Percentiles rank a stretch among this genome's conserved stretches.
Evolutionary conservation across 305 asterid species (phyloP).

Genomic region (Fraxinus ornus): DNA sequence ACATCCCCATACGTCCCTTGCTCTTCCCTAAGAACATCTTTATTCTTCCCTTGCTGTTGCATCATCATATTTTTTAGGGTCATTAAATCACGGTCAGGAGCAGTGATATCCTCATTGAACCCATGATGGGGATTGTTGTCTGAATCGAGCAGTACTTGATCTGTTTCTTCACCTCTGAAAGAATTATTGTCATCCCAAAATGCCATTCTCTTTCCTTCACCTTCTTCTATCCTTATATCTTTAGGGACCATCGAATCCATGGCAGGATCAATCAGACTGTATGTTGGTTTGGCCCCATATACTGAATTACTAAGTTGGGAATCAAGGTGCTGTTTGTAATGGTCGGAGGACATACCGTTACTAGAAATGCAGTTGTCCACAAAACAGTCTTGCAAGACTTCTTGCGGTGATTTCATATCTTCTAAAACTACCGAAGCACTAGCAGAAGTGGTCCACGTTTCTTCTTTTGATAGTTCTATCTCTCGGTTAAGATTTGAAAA

Average conservation of each 20-base stretch:
- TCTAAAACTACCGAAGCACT: neutral
- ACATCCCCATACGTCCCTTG: neutral
- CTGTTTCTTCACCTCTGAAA: neutral
- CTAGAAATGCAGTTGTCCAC: too few species aligned
- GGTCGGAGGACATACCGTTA: too few species aligned
- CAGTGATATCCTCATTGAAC: neutral
- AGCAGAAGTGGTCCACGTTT: neutral
- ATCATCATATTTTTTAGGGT: neutral
- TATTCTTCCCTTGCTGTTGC: constrained; percentile 2
- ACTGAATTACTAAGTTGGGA: neutral
- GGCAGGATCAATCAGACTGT: too few species aligned
- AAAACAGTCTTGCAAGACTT: too few species aligned
- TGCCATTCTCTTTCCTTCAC: neutral
- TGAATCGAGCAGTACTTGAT: neutral
- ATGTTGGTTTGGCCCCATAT: neutral
- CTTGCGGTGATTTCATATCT: too few species aligned
- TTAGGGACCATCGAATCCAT: neutral
- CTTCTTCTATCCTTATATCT: neutral
- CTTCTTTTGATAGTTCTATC: neutral
- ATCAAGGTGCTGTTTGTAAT: too few species aligned
- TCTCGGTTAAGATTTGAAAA: neutral
- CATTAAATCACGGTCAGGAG: constrained; percentile 1
- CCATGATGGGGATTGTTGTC: neutral
- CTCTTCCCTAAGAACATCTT: neutral
- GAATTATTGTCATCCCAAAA: neutral